Evolutionary conservation across 805 yeast species (phyloP).

Genomic region (Candida succiphila): DNA sequence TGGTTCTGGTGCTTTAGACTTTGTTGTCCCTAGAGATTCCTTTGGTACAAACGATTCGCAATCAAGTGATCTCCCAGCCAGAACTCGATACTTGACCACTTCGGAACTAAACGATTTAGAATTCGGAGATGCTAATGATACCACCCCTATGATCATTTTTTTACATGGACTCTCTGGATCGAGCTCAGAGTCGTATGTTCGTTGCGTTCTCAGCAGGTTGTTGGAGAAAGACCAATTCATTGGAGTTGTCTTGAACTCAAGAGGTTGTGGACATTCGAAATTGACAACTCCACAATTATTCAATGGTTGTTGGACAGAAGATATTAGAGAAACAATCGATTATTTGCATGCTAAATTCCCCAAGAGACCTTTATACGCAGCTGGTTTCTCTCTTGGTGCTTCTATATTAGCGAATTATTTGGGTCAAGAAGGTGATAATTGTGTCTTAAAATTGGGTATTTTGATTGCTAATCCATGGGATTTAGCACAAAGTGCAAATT

Average conservation of each 20-base stretch:
- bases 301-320: constrained; percentile 65
- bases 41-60: constrained; percentile 32
- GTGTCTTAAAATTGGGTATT: constrained; percentile 42
- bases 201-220: constrained; percentile 40
- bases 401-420: constrained; percentile 61
- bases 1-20: constrained; percentile 68
- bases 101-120: constrained; percentile 28
- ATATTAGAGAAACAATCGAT: constrained; percentile 45
- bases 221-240: constrained; percentile 37
- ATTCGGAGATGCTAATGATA: constrained; percentile 15
- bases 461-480: constrained; percentile 73
- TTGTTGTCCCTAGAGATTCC: constrained; percentile 37
- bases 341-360: constrained; percentile 45
- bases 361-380: constrained; percentile 49
- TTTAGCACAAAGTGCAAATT: constrained; percentile 36
- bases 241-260: constrained; percentile 54
- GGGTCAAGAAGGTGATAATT: constrained; percentile 49
- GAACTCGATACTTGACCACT: constrained; percentile 42
- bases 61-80: constrained; percentile 30
- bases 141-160: constrained; percentile 51
- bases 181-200: constrained; percentile 68
- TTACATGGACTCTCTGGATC: constrained; percentile 83
- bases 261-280: constrained; percentile 70
- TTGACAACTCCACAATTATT: constrained; percentile 63
- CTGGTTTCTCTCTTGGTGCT: constrained; percentile 81